Conservation (phyloP, 2,329 filamentous ascomycete genomes). For the Penicillium sp. region DNA sequence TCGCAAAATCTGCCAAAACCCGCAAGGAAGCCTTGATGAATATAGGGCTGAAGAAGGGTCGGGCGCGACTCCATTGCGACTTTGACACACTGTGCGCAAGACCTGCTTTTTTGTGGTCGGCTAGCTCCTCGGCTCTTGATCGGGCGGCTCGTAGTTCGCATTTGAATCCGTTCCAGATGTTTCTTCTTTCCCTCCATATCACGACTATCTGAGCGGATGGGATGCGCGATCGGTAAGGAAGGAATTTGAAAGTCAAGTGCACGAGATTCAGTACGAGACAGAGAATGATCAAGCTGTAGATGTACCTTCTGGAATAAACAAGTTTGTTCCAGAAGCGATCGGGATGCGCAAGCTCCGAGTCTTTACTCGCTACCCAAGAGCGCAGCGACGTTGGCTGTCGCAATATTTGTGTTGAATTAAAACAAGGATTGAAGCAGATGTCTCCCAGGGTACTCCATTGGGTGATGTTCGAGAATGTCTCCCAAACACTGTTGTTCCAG, state of each 20-base stretch:
- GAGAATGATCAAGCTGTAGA: slow-evolving; percentile 32
- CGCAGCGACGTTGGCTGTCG: slow-evolving; percentile 25
- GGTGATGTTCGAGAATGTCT: slow-evolving; percentile 27
- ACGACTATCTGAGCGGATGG: slow-evolving; percentile 27
- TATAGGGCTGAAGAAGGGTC: slow-evolving; percentile 7
- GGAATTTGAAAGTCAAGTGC: slow-evolving; percentile 25
- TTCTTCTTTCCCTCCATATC: slow-evolving; percentile 28
- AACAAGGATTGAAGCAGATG: slow-evolving; percentile 39
- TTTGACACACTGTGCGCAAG: background rate
- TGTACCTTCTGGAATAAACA: slow-evolving; percentile 30
- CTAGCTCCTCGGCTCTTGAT: background rate
- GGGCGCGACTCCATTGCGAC: slow-evolving; percentile 2
- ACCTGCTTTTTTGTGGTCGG: background rate
- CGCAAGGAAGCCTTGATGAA: slow-evolving; percentile 18
- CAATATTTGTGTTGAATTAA: slow-evolving; percentile 32
- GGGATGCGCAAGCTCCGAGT: slow-evolving; percentile 9
- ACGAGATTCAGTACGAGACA: slow-evolving; percentile 29
- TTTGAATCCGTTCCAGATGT: slow-evolving; percentile 24
- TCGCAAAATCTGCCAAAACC: slow-evolving; percentile 13
- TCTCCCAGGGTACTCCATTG: slow-evolving; percentile 25
- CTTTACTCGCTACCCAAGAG: slow-evolving; percentile 12
- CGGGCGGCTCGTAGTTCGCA: slow-evolving; percentile 12
- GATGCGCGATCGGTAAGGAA: slow-evolving; percentile 29
- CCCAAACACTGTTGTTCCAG: slow-evolving; percentile 36
- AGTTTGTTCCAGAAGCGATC: slow-evolving; percentile 20